A percentile compares a stretch with the other conserved stretches of the same genome.
Evolutionary conservation across 2,329 filamentous ascomycete species (phyloP).

Genomic region (Monilinia aucupariae): DNA sequence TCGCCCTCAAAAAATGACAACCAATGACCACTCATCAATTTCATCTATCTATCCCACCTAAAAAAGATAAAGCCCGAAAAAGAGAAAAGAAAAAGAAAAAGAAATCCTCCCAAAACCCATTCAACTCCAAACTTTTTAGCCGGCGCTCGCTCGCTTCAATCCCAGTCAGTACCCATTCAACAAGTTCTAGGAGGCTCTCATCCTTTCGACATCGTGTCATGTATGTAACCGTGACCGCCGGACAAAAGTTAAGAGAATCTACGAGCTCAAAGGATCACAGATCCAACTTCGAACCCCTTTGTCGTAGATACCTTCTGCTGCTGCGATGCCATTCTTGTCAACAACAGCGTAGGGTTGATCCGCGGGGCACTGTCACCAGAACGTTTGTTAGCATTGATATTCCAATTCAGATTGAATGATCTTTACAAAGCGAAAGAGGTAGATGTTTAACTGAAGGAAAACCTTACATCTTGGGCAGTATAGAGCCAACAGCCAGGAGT

Average conservation of each 20-base stretch:
- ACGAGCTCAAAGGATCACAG: slow-evolving; percentile 1
- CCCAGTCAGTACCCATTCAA: not conserved
- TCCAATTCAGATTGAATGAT: not conserved
- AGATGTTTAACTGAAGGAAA: not conserved
- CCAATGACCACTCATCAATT: not conserved
- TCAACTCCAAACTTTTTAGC: not conserved
- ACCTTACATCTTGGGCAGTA: not conserved
- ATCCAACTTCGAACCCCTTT: not conserved
- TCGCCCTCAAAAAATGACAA: no score
- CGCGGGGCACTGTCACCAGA: not conserved
- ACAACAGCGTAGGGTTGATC: not conserved
- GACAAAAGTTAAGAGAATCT: not conserved
- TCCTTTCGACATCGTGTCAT: not conserved
- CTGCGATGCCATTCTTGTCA: not conserved
- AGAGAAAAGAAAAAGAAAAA: not conserved
- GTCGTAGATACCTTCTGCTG: not conserved
- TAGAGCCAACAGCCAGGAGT: slow-evolving; percentile 11
- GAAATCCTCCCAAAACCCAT: not conserved
- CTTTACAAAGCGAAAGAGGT: not conserved
- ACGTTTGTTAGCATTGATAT: not conserved
- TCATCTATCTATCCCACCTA: not conserved
- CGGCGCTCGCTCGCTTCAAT: not conserved
- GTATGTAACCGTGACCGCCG: not conserved
- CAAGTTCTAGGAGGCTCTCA: not conserved
- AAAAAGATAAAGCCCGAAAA: not conserved